Evolutionary conservation across 2,329 filamentous ascomycete genomes (phyloP).

Genomic region (Pleurostoma richardsiae): DNA sequence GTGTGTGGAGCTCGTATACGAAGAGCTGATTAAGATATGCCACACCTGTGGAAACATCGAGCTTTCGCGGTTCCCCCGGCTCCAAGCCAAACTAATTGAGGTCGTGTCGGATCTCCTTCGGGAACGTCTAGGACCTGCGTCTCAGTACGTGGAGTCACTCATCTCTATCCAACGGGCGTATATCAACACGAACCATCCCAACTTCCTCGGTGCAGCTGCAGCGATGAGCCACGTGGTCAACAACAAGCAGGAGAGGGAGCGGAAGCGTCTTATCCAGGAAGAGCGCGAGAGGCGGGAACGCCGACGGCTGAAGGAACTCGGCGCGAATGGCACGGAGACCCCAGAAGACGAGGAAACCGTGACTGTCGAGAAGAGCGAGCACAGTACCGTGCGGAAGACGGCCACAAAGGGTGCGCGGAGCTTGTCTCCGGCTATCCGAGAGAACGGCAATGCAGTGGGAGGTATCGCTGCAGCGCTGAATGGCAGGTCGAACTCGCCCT

Average conservation of each 20-base stretch:
- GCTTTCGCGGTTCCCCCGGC: constrained; percentile 81
- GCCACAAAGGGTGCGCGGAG: constrained; percentile 62
- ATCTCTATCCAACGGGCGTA: constrained; percentile 97
- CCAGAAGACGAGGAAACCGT: constrained; percentile 40
- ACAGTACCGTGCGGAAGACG: constrained; percentile 56
- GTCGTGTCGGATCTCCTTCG: constrained; percentile 93
- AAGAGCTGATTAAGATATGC: constrained; percentile 98
- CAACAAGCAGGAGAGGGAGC: constrained; percentile 91
- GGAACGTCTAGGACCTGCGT: constrained; percentile 85
- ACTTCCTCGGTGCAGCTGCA: constrained; percentile 92
- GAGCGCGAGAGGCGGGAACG: constrained; percentile 83
- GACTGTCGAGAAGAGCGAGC: constrained; percentile 46
- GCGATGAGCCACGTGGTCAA: constrained; percentile 97
- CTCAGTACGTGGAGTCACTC: constrained; percentile 88
- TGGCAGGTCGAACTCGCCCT: constrained; percentile 59
- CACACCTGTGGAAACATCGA: constrained; percentile 97
- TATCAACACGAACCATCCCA: constrained; percentile 99
- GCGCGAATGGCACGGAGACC: constrained; percentile 69
- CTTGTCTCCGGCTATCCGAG: constrained; percentile 74
- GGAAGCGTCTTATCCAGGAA: constrained; percentile 72
- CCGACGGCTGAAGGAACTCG: constrained; percentile 76
- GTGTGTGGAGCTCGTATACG: constrained; percentile 96
- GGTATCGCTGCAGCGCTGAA: constrained; percentile 64
- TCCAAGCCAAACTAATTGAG: constrained; percentile 96
- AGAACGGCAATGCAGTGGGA: constrained; percentile 48